phyloP scores from a whole-genome alignment of 805 yeast genomes.

The Metschnikowia henanensis region DNA sequence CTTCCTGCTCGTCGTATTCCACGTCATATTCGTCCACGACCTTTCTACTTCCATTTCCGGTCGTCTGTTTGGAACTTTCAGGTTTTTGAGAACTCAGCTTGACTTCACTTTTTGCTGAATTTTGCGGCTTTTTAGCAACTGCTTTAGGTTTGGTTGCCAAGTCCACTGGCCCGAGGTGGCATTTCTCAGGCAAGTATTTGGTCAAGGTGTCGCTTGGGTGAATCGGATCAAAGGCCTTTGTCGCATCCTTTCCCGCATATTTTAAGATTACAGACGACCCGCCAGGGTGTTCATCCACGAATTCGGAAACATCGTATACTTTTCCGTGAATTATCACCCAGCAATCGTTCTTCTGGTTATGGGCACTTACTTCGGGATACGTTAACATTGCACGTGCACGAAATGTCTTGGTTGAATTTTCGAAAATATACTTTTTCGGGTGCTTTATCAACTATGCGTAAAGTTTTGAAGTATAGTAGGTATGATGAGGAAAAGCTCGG shows the following conservation, averaged over 20 bases:
- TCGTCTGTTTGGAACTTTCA: not conserved
- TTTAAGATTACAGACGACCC: constrained; percentile 55
- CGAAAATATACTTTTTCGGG: not conserved
- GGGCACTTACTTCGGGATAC: constrained; percentile 39
- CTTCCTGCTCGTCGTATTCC: constrained; percentile 38
- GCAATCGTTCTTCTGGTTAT: constrained; percentile 60
- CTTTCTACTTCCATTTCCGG: not conserved
- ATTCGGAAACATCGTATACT: constrained; percentile 75
- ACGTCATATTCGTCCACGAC: constrained; percentile 21
- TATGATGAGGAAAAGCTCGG: no score
- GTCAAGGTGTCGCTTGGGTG: constrained; percentile 85
- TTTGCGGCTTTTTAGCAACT: not conserved
- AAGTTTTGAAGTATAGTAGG: no score
- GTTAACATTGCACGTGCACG: constrained; percentile 14
- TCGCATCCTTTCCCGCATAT: constrained; percentile 57
- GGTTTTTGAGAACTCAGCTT: no score
- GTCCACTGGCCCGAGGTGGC: constrained; percentile 39
- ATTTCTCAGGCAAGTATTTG: constrained; percentile 53
- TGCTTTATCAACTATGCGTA: no score
- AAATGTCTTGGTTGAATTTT: not conserved
- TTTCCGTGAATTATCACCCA: constrained; percentile 85
- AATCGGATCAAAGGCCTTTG: constrained; percentile 81
- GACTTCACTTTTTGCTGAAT: not conserved
- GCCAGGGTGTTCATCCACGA: constrained; percentile 60
- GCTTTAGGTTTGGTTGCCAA: constrained; percentile 9